Percentiles rank a stretch among this genome's conserved stretches.
Evolutionary conservation across 371 early-diverging fungal species (phyloP).

Genomic region (Mortierella polycephala): DNA sequence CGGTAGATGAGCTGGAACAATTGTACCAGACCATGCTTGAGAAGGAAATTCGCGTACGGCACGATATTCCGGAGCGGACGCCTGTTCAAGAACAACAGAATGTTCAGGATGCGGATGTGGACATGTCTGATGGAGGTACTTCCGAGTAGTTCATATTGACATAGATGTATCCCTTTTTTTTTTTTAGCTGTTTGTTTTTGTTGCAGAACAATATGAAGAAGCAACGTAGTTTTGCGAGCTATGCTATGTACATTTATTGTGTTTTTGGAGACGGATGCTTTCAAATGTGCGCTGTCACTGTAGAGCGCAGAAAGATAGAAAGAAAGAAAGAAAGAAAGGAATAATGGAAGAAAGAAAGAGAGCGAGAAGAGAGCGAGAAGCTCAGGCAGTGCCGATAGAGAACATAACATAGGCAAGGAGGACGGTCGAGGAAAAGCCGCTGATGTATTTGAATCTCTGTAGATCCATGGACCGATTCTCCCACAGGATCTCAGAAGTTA

Average conservation of each 20-base stretch:
- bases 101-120: background rate
- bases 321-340: background rate
- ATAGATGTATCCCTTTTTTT: too few relatives aligned
- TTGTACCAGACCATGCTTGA: conserved; percentile 49
- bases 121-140: background rate
- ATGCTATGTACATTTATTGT: too few relatives aligned
- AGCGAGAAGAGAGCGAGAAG: too few relatives aligned
- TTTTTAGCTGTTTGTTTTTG: too few relatives aligned
- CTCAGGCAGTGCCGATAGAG: conserved; percentile 4
- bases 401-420: background rate
- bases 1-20: conserved; percentile 41
- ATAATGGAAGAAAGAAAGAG: background rate
- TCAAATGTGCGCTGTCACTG: too few relatives aligned
- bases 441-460: conserved; percentile 18
- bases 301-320: background rate
- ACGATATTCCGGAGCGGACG: conserved; percentile 30
- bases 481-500: conserved; percentile 17
- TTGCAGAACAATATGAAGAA: too few relatives aligned
- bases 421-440: conserved; percentile 8
- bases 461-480: conserved; percentile 17
- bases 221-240: too few relatives aligned
- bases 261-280: too few relatives aligned
- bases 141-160: too few relatives aligned
- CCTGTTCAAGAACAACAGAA: background rate
- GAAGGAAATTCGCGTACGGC: conserved; percentile 41